A percentile compares a stretch with the other conserved stretches of the same genome.
phyloP scores from a whole-genome alignment of 176 grass and related monocot genomes.

The Triticum monococcum region DNA sequence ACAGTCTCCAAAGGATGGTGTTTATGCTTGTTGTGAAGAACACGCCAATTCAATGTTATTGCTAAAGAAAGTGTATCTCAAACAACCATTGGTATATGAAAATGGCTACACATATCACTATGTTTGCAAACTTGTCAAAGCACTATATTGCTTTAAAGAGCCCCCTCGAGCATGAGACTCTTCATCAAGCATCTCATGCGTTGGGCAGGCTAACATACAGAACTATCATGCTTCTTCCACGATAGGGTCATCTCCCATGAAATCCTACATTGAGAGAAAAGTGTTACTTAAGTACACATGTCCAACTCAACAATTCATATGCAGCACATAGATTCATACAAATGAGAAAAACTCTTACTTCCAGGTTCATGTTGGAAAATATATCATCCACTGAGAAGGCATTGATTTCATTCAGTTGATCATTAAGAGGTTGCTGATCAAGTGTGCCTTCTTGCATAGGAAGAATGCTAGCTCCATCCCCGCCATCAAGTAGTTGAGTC shows the following conservation, averaged over 20 bases:
- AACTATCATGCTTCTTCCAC: slow-evolving; percentile 5
- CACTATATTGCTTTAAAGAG: no score
- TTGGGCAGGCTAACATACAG: no score
- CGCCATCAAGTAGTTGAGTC: neutral
- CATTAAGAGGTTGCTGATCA: neutral
- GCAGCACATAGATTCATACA: neutral
- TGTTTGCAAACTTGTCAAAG: no score
- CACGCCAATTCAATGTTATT: neutral
- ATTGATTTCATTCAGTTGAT: neutral
- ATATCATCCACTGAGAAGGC: neutral
- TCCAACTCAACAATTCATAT: neutral
- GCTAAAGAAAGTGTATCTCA: neutral
- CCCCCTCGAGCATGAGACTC: no score
- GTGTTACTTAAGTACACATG: neutral
- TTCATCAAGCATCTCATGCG: no score
- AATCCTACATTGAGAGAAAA: slow-evolving; percentile 20
- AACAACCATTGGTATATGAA: neutral
- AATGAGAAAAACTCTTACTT: slow-evolving; percentile 8
- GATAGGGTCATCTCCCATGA: neutral
- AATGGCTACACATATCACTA: neutral
- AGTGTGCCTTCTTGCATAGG: neutral
- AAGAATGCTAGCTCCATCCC: neutral
- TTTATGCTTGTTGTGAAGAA: neutral
- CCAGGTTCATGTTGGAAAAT: neutral
- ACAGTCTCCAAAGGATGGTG: neutral